A percentile compares a stretch with the other conserved stretches of the same genome.
Evolutionary conservation across 2,329 filamentous ascomycete genomes (phyloP).

Genomic region (Conoideocrella luteorostrata): DNA sequence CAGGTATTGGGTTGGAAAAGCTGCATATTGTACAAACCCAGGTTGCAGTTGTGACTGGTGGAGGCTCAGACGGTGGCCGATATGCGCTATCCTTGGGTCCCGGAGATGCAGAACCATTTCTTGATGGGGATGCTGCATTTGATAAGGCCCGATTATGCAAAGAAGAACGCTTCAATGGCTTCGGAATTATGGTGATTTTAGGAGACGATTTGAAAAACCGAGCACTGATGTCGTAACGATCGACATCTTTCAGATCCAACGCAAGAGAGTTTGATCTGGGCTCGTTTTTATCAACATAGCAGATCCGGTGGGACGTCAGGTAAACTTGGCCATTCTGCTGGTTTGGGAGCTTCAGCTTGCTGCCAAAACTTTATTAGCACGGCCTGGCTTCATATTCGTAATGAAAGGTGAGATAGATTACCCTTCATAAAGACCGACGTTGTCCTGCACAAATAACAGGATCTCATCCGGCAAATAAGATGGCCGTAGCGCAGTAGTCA

Average conservation of each 20-base stretch:
- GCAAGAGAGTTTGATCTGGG: constrained; percentile 79
- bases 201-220: constrained; percentile 92
- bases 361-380: constrained; percentile 31
- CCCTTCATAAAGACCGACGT: constrained; percentile 96
- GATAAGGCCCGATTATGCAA: constrained; percentile 48
- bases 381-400: background rate
- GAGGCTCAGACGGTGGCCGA: constrained; percentile 31
- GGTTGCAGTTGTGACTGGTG: constrained; percentile 58
- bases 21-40: constrained; percentile 97
- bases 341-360: constrained; percentile 90
- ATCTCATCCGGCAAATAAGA: constrained; percentile 89
- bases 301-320: constrained; percentile 88
- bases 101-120: constrained; percentile 41
- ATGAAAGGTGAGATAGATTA: constrained; percentile 39
- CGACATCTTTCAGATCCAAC: constrained; percentile 84
- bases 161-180: constrained; percentile 62
- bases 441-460: constrained; percentile 93
- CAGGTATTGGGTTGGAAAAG: constrained; percentile 86
- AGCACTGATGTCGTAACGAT: constrained; percentile 84
- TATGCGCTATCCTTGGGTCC: constrained; percentile 36
- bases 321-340: constrained; percentile 97
- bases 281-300: constrained; percentile 86
- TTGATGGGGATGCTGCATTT: constrained; percentile 37
- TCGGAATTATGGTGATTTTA: constrained; percentile 85
- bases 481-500: constrained; percentile 93